phyloP scores from a whole-genome alignment of 1,139 yeast species.

The Zygosaccharomyces sapae region DNA sequence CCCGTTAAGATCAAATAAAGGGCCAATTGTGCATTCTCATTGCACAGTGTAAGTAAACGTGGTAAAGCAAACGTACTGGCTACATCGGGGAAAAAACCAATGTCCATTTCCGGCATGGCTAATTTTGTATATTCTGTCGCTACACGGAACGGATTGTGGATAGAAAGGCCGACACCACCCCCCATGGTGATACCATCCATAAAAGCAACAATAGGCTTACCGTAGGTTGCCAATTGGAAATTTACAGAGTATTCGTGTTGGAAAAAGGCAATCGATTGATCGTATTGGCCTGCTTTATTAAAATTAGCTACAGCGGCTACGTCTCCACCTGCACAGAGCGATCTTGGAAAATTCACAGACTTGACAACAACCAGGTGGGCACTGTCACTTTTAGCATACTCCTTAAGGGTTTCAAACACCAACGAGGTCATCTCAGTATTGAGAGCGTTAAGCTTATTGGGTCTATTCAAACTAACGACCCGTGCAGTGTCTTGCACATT shows the following conservation, averaged over 20 bases:
- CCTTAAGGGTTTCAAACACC: constrained; percentile 70
- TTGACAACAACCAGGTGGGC: constrained; percentile 66
- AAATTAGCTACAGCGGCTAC: constrained; percentile 68
- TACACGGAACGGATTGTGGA: constrained; percentile 90
- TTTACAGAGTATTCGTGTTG: constrained; percentile 77
- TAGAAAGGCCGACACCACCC: constrained; percentile 91
- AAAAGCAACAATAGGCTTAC: constrained; percentile 78
- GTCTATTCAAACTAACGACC: constrained; percentile 71
- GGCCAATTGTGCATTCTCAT: constrained; percentile 69
- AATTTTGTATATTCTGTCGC: constrained; percentile 85
- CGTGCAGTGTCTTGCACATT: constrained; percentile 51
- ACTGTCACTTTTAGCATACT: constrained; percentile 65
- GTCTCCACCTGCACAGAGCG: constrained; percentile 92
- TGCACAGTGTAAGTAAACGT: constrained; percentile 44
- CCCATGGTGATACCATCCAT: constrained; percentile 98
- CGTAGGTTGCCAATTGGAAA: constrained; percentile 71
- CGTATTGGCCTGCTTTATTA: constrained; percentile 44
- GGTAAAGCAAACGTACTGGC: constrained; percentile 91
- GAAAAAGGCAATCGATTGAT: constrained; percentile 61
- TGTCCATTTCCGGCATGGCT: constrained; percentile 98
- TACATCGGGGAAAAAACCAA: constrained; percentile 95
- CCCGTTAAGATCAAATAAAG: constrained; percentile 86
- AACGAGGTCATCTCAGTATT: constrained; percentile 72
- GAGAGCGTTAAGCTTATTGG: constrained; percentile 79
- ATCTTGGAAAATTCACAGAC: constrained; percentile 44